Evolutionary conservation across 2,329 filamentous ascomycete genomes (phyloP), one percentile per base, ranked within the genome.

Genomic region (Corinectria fuckeliana): DNA sequence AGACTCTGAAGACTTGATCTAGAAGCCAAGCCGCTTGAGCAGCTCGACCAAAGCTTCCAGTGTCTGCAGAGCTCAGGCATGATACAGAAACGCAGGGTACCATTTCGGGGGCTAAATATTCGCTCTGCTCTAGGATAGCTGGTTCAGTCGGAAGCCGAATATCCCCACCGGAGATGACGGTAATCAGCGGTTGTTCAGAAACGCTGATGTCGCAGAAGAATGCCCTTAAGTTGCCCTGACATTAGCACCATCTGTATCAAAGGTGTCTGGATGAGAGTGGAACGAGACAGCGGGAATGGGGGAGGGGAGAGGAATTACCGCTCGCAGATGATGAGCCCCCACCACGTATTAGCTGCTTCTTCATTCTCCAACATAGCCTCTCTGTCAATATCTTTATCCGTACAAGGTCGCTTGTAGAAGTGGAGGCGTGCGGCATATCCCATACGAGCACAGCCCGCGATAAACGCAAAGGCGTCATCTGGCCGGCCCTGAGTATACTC

Each of bases 261-360:
- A 5, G 21, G 4, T 13, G 16, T 1, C 3, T 32, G 8, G 20
- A 14, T n/a, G n/a, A n/a, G n/a, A n/a, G n/a, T n/a, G 20, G 14
- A 28, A 45, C 36, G 13, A 39, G 18, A 20, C 8, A 36, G n/a
- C n/a, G n/a, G n/a, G n/a, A 36, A 7, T 2, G 20, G 21, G 20
- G 13, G 3, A 21, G 9, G 4, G 38, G 18, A 23, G 11, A 23
- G 9, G 5, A 9, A 41, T 41, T 58, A 52, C 55, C 48, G 20
- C 14, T 52, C 48, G 25, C 30, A 52, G 30, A 58, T 47, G 14
- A 51, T 23, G 6, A 58, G 38, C 6, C 41, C 41, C 48, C 48
- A 58, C 55, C 48, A 58, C 0, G 55, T 58, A 18, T 58, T 58
- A 3, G 55, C 38, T 23, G 39, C 47, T 41, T 58, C 55, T 28